These are phyloP conservation scores for Phytophthora citricola DNA, from an alignment of 352 stramenopile species.

Conservation along the genomic window DNA sequence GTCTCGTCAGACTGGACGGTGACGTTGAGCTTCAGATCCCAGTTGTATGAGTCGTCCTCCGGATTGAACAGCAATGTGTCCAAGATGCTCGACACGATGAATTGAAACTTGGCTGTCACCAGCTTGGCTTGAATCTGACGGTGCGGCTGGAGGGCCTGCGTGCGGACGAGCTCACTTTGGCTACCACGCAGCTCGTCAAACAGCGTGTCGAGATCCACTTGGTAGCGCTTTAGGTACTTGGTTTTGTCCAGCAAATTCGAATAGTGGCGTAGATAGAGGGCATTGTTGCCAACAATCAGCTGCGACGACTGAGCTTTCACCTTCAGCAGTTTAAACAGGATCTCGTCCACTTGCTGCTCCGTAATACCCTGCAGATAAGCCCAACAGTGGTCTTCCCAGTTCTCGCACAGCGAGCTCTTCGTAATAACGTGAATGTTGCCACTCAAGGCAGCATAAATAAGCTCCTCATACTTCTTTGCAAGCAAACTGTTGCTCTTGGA, in stretches of 20 bases:
- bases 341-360: slow-evolving; percentile 77
- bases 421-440: slow-evolving; percentile 75
- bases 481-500: slow-evolving; percentile 70
- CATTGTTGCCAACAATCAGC: slow-evolving; percentile 73
- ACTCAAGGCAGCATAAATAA: slow-evolving; percentile 84
- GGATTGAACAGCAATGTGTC: slow-evolving; percentile 57
- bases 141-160: slow-evolving; percentile 74
- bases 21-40: slow-evolving; percentile 63
- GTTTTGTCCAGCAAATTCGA: slow-evolving; percentile 67
- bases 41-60: slow-evolving; percentile 63
- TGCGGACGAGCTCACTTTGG: slow-evolving; percentile 64
- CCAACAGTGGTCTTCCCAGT: slow-evolving; percentile 89
- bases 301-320: slow-evolving; percentile 81
- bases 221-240: slow-evolving; percentile 78
- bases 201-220: slow-evolving; percentile 69
- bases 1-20: slow-evolving; percentile 50
- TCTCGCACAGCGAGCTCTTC: slow-evolving; percentile 73
- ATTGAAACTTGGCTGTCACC: slow-evolving; percentile 77
- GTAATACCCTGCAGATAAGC: slow-evolving; percentile 74
- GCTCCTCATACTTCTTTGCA: slow-evolving; percentile 74
- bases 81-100: slow-evolving; percentile 76
- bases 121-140: slow-evolving; percentile 84
- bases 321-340: slow-evolving; percentile 70
- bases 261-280: slow-evolving; percentile 66
- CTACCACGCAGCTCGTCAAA: slow-evolving; percentile 81